Percentiles rank a stretch among this genome's conserved stretches.
Evolutionary conservation across 2,329 filamentous ascomycete species (phyloP).

Genomic region (Talaromyces sp.): DNA sequence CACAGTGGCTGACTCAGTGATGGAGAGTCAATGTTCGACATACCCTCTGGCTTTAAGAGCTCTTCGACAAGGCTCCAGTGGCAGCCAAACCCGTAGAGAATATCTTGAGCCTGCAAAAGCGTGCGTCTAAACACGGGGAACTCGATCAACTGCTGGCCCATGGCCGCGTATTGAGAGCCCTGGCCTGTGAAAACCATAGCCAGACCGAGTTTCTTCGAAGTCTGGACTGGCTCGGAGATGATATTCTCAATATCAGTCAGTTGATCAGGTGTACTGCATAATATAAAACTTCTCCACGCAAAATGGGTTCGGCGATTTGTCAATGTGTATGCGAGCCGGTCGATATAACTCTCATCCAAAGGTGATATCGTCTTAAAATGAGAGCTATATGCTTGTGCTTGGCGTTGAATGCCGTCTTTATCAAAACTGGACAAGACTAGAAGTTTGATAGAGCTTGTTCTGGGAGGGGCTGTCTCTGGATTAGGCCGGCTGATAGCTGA

Average conservation of each 20-base stretch:
- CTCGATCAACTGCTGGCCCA: slow-evolving; percentile 22
- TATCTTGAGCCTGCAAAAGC: not conserved
- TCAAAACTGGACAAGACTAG: too few relatives aligned
- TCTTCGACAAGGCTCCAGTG: not conserved
- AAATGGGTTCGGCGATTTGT: not conserved
- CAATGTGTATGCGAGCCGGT: not conserved
- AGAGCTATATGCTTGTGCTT: too few relatives aligned
- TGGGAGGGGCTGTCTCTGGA: too few relatives aligned
- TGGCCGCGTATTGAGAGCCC: slow-evolving; percentile 29
- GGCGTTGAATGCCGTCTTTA: too few relatives aligned
- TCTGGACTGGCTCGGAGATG: not conserved
- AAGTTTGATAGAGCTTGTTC: too few relatives aligned
- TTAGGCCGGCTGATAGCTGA: too few relatives aligned
- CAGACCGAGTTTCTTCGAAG: not conserved
- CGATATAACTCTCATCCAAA: not conserved
- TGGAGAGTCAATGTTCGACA: not conserved
- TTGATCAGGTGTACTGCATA: not conserved
- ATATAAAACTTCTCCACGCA: not conserved
- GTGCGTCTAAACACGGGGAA: not conserved
- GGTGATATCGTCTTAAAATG: slow-evolving; percentile 20
- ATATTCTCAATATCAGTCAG: not conserved
- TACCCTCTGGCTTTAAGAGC: not conserved
- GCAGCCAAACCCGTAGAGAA: not conserved
- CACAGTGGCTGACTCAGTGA: slow-evolving; percentile 12
- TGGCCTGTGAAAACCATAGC: slow-evolving; percentile 32